Base-by-base conservation (phyloP, 1,139 yeast species). In the Protomyces macrosporus region DNA sequence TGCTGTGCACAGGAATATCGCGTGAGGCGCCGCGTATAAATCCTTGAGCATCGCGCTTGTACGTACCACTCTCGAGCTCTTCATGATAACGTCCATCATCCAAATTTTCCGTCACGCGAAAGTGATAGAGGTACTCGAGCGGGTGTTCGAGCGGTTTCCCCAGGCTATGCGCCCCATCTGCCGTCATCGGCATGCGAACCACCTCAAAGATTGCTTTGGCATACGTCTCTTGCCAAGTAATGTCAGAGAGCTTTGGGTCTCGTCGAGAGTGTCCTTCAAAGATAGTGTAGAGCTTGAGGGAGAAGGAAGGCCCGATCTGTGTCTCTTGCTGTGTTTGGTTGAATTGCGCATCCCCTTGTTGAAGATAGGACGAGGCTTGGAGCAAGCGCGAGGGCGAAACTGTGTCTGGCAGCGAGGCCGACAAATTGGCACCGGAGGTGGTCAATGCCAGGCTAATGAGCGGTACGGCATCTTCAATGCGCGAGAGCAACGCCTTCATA, bases 1-100 rank as follows among this genome's bases (percentile, higher is more conserved):
- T 33, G 30, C 40, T 42, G 34, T 56, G 65, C 14, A 86, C 74
- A 55, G 81, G 79, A 39, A 81, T 72, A 2, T 66, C 67, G 2
- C 70, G 67, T 32, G 75, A 72, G 0, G 69, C 68, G 14, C 74
- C 75, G 0, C 82, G 79, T 32, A 66, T 58, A 12, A 64, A 62
- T 4, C 69, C 71, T 40, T 64, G 63, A 23, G 58, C 42, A 35
- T 67, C 70, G 12, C 60, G 52, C 23, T 61, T 58, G n/a, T 55
- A 58, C 3, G 72, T 74, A 33, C 74, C 76, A 16, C 77, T 81
- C 4, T 81, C 83, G 6, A 68, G 23, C 10, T 77, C 81, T 9
- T 85, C 87, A 70, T 88, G 96, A 71, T 86, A 88, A 65, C 95
- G 75, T 0, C 83, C 90, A 73, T 88, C 96, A 70, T 87, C 79